phyloP scores from a whole-genome alignment of 495 filamentous ascomycete genomes.

The Annulohypoxylon nitens region DNA sequence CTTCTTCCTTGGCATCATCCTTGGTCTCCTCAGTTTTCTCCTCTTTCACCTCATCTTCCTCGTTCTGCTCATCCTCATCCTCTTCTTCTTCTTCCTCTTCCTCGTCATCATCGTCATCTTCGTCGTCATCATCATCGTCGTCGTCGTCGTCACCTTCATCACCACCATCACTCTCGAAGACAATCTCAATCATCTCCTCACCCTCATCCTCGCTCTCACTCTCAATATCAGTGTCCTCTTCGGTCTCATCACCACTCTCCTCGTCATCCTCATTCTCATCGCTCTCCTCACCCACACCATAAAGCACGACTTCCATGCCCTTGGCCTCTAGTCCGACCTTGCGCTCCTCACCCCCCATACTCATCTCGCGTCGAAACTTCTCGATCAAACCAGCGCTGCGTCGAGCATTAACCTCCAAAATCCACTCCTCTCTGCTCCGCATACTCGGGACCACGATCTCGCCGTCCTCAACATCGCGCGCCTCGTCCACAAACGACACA shows the following conservation, averaged over 20 bases:
- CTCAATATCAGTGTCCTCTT: background rate
- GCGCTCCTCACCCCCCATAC: too few species aligned
- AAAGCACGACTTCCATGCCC: background rate
- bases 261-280: background rate
- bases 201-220: background rate
- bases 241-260: background rate
- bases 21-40: background rate
- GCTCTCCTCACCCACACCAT: background rate
- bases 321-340: too few species aligned
- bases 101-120: background rate
- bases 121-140: background rate
- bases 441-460: background rate
- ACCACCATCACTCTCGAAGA: background rate
- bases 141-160: background rate
- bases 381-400: background rate
- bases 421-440: constrained; percentile 9
- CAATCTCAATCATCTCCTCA: background rate
- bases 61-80: background rate
- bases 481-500: constrained; percentile 17
- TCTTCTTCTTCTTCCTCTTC: background rate
- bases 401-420: background rate
- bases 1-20: background rate
- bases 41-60: background rate
- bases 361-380: background rate
- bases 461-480: constrained; percentile 9